Evolutionary conservation across 2,329 filamentous ascomycete genomes (phyloP), one percentile per base, ranked within the genome.

Genomic region (Penicillium sp.): DNA sequence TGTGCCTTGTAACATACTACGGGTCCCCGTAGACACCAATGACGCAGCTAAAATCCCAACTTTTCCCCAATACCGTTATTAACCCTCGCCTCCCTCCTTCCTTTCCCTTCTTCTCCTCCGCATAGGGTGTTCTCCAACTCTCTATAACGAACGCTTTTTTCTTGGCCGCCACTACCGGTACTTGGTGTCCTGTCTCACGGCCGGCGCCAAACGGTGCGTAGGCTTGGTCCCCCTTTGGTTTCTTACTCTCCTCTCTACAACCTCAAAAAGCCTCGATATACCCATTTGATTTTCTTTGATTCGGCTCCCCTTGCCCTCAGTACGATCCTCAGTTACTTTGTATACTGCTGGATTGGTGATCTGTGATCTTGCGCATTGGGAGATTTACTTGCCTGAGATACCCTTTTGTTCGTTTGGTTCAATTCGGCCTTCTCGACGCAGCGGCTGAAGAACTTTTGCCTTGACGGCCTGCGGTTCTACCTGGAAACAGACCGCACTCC

Each of bases 141-240:
- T 62, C 60, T 62, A 66, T 58, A 69, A 71, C 68, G 70, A 72
- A 68, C 68, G 69, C 64, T 67, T 70, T 55, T 68, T 63, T 69
- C 68, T 72, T 76, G 74, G 74, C 73, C 74, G 74, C 74, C 74
- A 76, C 73, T 75, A 74, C 73, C 74, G 74, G 72, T 74, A 68
- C 69, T 75, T 75, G 74, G 73, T 76, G 74, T 76, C 73, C 74
- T 76, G 74, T 76, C 73, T 76, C 68, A 74, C 73, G 74, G 71
- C 74, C 73, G 73, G 74, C 74, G 74, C 74, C 74, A 76, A 74
- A 76, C 73, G 74, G 74, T 76, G 74, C 74, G 71, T 76, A 76
- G 74, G 74, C 74, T 75, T 72, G 71, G 72, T 73, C 72, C 73
- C 71, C 69, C 70, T 67, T 47, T 56, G 57, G 55, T 55, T 61